Conservation (phyloP, 2,329 filamentous ascomycete genomes). For the Cladosporium sp. region DNA sequence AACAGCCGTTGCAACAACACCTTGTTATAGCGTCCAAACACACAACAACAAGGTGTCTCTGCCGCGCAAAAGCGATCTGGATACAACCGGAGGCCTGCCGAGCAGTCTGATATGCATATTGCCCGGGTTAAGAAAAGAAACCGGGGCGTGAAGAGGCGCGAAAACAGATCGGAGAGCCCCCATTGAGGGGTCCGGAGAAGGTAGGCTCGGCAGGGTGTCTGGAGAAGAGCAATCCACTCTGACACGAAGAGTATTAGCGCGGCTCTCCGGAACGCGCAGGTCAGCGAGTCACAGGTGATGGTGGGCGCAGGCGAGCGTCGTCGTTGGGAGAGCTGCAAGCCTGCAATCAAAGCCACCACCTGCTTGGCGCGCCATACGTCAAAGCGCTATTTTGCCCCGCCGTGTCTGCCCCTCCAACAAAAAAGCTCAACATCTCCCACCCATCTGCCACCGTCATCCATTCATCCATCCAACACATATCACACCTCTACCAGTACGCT, state of each 20-base stretch:
- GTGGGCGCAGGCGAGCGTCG: background rate
- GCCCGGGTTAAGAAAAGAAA: conserved; percentile 11
- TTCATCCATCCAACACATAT: conserved; percentile 4
- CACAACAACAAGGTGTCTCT: conserved; percentile 2
- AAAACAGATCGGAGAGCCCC: conserved; percentile 5
- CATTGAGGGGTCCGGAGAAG: conserved; percentile 11
- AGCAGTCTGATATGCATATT: conserved; percentile 17
- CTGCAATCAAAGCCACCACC: conserved; percentile 10
- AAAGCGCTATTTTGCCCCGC: conserved; percentile 9
- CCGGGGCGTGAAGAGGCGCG: conserved; percentile 10
- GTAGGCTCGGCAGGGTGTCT: conserved; percentile 6
- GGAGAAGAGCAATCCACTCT: conserved; percentile 6
- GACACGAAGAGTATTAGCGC: conserved; percentile 4
- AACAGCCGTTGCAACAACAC: background rate
- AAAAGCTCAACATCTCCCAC: conserved; percentile 12
- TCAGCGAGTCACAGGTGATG: conserved; percentile 2
- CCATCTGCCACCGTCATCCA: conserved; percentile 1
- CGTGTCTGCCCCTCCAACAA: conserved; percentile 10
- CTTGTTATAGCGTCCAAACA: background rate
- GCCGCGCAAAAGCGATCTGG: background rate
- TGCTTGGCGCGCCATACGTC: conserved; percentile 8
- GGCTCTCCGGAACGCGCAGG: conserved; percentile 1
- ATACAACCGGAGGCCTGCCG: background rate
- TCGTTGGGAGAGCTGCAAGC: conserved; percentile 8
- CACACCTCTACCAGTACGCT: conserved; percentile 5